Evolutionary conservation across 805 yeast species (phyloP), one percentile per base, ranked within the genome.

Genomic region (Ogataea methylovora): DNA sequence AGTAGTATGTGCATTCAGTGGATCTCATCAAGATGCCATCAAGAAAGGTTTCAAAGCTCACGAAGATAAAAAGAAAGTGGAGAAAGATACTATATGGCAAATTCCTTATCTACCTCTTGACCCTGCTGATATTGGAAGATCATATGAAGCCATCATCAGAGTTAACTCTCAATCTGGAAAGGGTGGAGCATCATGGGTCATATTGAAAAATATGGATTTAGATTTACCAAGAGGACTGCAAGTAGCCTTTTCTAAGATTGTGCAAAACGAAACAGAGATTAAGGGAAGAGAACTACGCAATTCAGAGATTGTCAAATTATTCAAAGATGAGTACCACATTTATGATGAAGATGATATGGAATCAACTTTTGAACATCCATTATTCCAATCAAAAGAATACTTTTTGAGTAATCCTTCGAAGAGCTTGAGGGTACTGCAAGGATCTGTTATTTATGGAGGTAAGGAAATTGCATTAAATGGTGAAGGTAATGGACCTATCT

Each of bases 171-270:
- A 84, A 61, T 74, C 84, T 18, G 94, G 94, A 41, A 84, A 84
- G 61, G 94, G 94, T 49, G 94, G 94, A 45, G 82, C 90, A 9
- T 84, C 94, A 5, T 84, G 94, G 92, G 79, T 84, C 44, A 80
- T 84, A 51, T 66, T 84, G 52, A 70, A 84, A 44, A 71, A 73
- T 44, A 68, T 84, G 56, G 90, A 80, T 49, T 71, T 84, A 38
- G 94, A 84, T 54, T 69, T 84, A 46, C 94, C 94, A 27, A 73
- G 90, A 55, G 82, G 81, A 26, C 64, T 84, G 51, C 94, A 84
- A 61, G 75, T 83, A 27, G 81, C 79, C 27, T 84, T 80, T 54
- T 80, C 88, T 21, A 72, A 67, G 43, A 69, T 69, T 29, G 92
- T 84, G 10, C 94, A 84, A 58, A 50, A 53, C 21, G 71, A 66